A percentile compares a stretch with the other conserved stretches of the same genome.
Evolutionary conservation across 768 basidiomycete species (phyloP).

Genomic region (Ramaria sp.): DNA sequence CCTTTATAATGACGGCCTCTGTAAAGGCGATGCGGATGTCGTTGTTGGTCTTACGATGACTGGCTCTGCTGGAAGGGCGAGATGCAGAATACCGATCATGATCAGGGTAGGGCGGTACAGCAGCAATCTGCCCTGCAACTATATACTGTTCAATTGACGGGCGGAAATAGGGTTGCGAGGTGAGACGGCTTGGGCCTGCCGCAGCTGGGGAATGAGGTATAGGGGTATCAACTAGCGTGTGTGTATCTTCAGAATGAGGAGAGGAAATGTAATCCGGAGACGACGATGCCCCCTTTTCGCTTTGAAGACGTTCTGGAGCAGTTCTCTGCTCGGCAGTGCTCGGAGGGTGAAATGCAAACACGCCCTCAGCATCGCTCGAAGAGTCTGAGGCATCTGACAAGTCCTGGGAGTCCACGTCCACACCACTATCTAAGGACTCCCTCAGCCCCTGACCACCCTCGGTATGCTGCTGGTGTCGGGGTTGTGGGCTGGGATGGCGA

Average conservation of each 20-base stretch:
- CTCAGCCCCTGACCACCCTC: background rate
- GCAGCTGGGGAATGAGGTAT: background rate
- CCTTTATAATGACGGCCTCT: background rate
- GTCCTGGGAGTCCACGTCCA: too few species aligned
- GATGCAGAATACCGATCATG: background rate
- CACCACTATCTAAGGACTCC: too few species aligned
- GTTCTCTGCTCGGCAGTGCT: conserved; percentile 45
- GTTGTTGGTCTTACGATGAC: background rate
- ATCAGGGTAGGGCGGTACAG: background rate
- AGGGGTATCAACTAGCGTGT: background rate
- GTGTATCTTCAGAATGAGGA: conserved; percentile 10
- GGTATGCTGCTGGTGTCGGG: background rate
- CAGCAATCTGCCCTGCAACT: background rate
- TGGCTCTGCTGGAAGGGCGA: background rate
- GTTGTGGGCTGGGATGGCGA: background rate
- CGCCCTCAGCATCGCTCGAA: conserved; percentile 71
- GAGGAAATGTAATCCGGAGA: conserved; percentile 15
- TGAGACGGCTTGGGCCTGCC: background rate
- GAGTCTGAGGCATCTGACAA: conserved; percentile 29
- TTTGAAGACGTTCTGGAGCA: conserved; percentile 18
- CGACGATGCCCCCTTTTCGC: background rate
- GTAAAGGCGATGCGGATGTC: background rate
- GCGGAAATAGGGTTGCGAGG: conserved; percentile 1
- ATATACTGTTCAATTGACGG: background rate
- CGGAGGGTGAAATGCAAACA: conserved; percentile 84